Evolutionary conservation across 2,329 filamentous ascomycete genomes (phyloP).

Genomic region (Cercospora nicotianae): DNA sequence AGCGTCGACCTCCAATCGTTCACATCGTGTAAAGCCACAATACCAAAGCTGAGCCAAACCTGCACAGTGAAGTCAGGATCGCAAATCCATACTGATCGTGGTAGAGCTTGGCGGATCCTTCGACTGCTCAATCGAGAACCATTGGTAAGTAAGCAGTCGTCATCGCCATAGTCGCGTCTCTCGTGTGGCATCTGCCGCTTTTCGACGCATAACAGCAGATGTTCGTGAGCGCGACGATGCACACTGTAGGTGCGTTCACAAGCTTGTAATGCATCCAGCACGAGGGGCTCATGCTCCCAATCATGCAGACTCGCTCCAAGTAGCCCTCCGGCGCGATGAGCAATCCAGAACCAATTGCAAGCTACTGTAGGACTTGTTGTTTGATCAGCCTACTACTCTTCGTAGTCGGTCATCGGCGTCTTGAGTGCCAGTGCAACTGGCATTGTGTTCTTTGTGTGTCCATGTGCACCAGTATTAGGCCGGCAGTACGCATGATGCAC

Average conservation of each 20-base stretch:
- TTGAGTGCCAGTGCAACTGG: neutral
- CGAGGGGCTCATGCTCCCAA: no score
- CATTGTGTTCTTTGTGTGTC: neutral
- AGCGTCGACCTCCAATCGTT: neutral
- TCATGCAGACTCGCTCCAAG: neutral
- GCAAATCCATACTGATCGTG: neutral
- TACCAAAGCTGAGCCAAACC: neutral
- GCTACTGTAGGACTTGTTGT: neutral
- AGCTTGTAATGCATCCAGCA: neutral
- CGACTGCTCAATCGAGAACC: constrained; percentile 5
- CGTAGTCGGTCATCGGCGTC: neutral
- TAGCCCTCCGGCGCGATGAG: neutral
- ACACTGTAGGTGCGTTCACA: neutral
- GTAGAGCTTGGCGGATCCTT: neutral
- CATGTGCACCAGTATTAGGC: neutral
- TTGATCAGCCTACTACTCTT: neutral
- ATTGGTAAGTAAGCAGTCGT: neutral
- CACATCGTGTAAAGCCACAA: neutral
- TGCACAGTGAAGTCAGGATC: neutral
- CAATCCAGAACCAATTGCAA: neutral
- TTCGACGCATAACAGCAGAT: neutral
- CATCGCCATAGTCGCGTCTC: neutral
- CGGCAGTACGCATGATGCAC: neutral
- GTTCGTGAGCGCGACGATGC: neutral
- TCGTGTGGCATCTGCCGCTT: neutral